Conservation (phyloP, 805 yeast species). For the Kodamaea nitidulidarum region DNA sequence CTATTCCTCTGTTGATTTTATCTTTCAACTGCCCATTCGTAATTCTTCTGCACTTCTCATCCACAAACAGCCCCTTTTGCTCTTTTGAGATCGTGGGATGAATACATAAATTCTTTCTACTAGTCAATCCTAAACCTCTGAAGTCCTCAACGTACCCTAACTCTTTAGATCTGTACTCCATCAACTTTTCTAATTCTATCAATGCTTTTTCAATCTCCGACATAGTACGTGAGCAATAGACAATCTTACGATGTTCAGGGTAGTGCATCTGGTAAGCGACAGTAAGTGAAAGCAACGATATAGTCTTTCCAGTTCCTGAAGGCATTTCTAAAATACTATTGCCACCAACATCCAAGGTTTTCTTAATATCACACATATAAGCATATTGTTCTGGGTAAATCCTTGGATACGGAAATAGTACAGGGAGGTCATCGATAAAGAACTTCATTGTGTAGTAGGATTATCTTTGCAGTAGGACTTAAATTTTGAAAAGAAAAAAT, state of each 20-base stretch:
- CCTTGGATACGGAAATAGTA: slow-evolving; percentile 91
- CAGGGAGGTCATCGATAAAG: slow-evolving; percentile 92
- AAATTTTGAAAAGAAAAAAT: background rate
- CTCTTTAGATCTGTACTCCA: slow-evolving; percentile 81
- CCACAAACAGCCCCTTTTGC: slow-evolving; percentile 87
- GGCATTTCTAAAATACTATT: slow-evolving; percentile 98
- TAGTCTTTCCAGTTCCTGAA: slow-evolving; percentile 98
- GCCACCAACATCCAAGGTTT: slow-evolving; percentile 93
- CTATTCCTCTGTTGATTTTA: slow-evolving; percentile 46
- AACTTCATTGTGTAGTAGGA: slow-evolving; percentile 49
- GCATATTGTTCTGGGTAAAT: slow-evolving; percentile 98
- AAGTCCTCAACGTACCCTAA: slow-evolving; percentile 87
- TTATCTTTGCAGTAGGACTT: too few relatives aligned
- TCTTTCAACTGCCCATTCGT: slow-evolving; percentile 86
- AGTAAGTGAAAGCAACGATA: slow-evolving; percentile 83
- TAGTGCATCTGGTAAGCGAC: slow-evolving; percentile 94
- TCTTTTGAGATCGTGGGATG: slow-evolving; percentile 87
- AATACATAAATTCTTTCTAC: slow-evolving; percentile 90
- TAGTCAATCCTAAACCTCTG: slow-evolving; percentile 88
- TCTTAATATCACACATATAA: slow-evolving; percentile 93
- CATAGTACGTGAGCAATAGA: slow-evolving; percentile 99
- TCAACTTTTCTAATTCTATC: slow-evolving; percentile 81
- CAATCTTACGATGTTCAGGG: slow-evolving; percentile 90
- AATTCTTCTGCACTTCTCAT: slow-evolving; percentile 91
- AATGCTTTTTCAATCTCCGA: slow-evolving; percentile 97